Percentiles rank a stretch among this genome's conserved stretches.
Evolutionary conservation across 2,329 filamentous ascomycete species (phyloP).

Genomic region (Xylariales sp.): DNA sequence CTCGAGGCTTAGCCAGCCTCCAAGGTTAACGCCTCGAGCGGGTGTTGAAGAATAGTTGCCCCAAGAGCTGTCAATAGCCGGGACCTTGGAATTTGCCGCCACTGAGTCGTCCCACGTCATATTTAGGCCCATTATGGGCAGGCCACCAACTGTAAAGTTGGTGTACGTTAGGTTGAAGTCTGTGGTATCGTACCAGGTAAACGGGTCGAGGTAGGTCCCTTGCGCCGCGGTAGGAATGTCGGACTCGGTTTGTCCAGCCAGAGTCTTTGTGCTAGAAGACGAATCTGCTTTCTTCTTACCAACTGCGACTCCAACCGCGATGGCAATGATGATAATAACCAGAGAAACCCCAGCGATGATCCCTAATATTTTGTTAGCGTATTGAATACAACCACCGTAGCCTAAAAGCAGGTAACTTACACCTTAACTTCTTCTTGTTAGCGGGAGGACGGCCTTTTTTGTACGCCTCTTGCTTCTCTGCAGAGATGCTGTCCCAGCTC

Average conservation of each 20-base stretch:
- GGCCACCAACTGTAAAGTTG: conserved; percentile 71
- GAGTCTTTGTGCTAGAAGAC: conserved; percentile 33
- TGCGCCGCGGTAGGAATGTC: conserved; percentile 62
- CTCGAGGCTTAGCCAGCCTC: conserved; percentile 90
- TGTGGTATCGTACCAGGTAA: conserved; percentile 82
- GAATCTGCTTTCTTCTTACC: conserved; percentile 53
- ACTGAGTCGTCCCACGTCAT: conserved; percentile 81
- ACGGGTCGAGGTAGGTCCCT: conserved; percentile 80
- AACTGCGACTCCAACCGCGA: conserved; percentile 62
- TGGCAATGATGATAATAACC: conserved; percentile 60
- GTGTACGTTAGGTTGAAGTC: conserved; percentile 97
- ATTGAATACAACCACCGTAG: conserved; percentile 7
- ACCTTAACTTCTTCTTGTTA: conserved; percentile 56
- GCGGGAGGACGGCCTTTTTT: conserved; percentile 37
- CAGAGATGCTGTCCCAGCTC: conserved; percentile 41
- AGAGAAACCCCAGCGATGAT: conserved; percentile 51
- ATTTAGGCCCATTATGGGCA: conserved; percentile 89
- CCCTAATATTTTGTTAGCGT: conserved; percentile 33
- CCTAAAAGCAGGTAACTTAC: conserved; percentile 35
- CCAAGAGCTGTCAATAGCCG: conserved; percentile 71
- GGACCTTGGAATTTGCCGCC: conserved; percentile 73
- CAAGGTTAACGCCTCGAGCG: conserved; percentile 86
- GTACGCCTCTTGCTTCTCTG: conserved; percentile 40
- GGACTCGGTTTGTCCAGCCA: conserved; percentile 48
- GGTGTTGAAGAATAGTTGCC: conserved; percentile 71